Evolutionary conservation across 2,329 filamentous ascomycete species (phyloP).

Genomic region (Neofusicoccum cordaticola): DNA sequence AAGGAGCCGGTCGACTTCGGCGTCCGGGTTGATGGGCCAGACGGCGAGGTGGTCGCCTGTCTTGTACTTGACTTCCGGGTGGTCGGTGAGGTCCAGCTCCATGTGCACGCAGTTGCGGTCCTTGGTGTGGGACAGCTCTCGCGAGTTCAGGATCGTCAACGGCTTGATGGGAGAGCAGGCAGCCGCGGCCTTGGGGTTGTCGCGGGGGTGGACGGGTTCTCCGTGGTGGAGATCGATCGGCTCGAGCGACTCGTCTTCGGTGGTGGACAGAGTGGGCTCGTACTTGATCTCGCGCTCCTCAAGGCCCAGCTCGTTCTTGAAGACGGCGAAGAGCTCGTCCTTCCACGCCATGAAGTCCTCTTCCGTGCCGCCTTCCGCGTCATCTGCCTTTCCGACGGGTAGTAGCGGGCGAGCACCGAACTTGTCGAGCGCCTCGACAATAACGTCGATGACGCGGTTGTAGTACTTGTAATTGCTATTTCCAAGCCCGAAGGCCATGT

Average conservation of each 20-base stretch:
- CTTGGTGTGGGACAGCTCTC: conserved; percentile 35
- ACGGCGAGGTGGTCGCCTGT: conserved; percentile 44
- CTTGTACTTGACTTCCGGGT: conserved; percentile 40
- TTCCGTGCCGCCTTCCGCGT: conserved; percentile 42
- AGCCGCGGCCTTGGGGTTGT: conserved; percentile 23
- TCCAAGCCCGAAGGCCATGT: conserved; percentile 45
- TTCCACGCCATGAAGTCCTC: conserved; percentile 46
- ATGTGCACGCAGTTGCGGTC: conserved; percentile 42
- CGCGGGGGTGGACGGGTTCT: neutral
- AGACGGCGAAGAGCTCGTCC: conserved; percentile 32
- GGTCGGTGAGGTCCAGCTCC: conserved; percentile 38
- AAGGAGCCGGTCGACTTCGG: conserved; percentile 37
- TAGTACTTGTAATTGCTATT: conserved; percentile 50
- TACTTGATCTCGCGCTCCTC: conserved; percentile 35
- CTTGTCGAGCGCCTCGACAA: conserved; percentile 30
- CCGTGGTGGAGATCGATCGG: conserved; percentile 29
- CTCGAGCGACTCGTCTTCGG: conserved; percentile 24
- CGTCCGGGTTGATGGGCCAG: conserved; percentile 40
- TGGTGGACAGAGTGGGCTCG: conserved; percentile 28
- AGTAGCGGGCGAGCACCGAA: conserved; percentile 34
- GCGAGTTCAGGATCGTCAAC: conserved; percentile 29
- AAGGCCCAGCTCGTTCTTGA: conserved; percentile 31
- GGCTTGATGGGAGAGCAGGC: conserved; percentile 33
- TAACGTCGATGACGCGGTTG: conserved; percentile 41
- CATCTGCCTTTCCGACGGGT: conserved; percentile 38